Percentiles rank a stretch among this genome's conserved stretches.
These are phyloP conservation scores for Capsicum baccatum DNA, from an alignment of 257 asterid genomes.

Conservation along the genomic window DNA sequence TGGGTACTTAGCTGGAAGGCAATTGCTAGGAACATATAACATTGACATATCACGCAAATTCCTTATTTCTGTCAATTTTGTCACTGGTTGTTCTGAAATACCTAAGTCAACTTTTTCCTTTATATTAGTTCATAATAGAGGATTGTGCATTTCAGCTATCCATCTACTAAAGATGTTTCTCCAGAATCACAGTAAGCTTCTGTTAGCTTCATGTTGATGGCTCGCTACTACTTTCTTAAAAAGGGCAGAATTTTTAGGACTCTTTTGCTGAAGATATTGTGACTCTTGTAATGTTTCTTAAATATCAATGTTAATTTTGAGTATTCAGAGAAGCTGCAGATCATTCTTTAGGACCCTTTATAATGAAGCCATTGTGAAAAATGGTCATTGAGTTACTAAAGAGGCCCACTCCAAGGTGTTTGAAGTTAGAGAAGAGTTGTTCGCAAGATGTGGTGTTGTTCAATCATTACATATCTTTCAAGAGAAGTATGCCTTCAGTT, in stretches of 20 bases:
- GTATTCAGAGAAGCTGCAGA: conserved; percentile 12
- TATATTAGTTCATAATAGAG: background rate
- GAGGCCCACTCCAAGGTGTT: background rate
- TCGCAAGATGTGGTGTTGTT: background rate
- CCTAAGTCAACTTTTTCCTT: background rate
- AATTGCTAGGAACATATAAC: background rate
- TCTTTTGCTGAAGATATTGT: background rate
- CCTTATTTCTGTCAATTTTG: background rate
- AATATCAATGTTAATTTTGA: background rate
- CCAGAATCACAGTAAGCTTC: background rate
- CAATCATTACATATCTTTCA: background rate
- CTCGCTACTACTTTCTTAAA: background rate
- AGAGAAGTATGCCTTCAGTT: conserved; percentile 14
- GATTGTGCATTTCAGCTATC: background rate
- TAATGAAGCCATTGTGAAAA: background rate
- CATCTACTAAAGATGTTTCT: background rate
- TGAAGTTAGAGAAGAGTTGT: background rate
- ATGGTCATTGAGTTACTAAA: background rate
- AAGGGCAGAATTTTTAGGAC: background rate
- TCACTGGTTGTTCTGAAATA: background rate
- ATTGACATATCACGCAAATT: background rate
- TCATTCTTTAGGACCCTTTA: background rate
- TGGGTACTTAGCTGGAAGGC: background rate
- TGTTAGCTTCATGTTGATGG: background rate
- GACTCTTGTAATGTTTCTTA: background rate